phyloP scores from a whole-genome alignment of 495 filamentous ascomycete species.

The Podospora pseudopauciseta region DNA sequence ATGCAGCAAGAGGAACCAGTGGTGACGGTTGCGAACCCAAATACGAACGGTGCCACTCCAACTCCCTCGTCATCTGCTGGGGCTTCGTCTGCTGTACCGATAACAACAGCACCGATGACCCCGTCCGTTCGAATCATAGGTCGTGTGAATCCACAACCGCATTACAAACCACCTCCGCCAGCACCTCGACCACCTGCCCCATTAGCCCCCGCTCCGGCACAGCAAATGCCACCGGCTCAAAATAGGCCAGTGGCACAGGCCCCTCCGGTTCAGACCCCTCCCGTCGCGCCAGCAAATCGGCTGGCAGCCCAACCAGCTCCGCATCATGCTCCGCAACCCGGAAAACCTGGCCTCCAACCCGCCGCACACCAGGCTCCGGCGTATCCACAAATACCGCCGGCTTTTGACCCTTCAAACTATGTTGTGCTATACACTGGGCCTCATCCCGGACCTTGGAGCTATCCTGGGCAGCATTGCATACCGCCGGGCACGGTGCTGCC shows the following conservation, averaged over 20 bases:
- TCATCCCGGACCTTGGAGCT: slow-evolving; percentile 11
- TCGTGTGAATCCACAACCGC: background rate
- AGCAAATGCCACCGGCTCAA: background rate
- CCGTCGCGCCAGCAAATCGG: background rate
- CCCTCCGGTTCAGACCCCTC: background rate
- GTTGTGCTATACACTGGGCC: slow-evolving; percentile 13
- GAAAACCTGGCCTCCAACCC: background rate
- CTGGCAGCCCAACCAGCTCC: slow-evolving; percentile 1
- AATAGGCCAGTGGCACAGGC: background rate
- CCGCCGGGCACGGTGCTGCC: slow-evolving; percentile 15
- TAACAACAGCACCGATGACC: background rate
- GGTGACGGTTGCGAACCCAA: background rate
- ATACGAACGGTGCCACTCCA: slow-evolving; percentile 3
- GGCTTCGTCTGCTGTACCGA: background rate
- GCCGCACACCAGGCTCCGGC: background rate
- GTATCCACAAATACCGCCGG: slow-evolving; percentile 7
- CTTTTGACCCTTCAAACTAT: slow-evolving; percentile 13
- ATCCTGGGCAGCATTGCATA: slow-evolving; percentile 10
- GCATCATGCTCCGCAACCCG: background rate
- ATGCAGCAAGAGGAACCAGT: background rate
- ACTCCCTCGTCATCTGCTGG: slow-evolving; percentile 1
- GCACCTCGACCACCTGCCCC: background rate
- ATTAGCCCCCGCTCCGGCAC: background rate
- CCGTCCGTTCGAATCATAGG: background rate
- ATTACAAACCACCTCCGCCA: background rate